Percentiles rank a stretch among this genome's conserved stretches.
phyloP scores from a whole-genome alignment of 2,329 filamentous ascomycete genomes.

The Pestalotiopsis sp. region DNA sequence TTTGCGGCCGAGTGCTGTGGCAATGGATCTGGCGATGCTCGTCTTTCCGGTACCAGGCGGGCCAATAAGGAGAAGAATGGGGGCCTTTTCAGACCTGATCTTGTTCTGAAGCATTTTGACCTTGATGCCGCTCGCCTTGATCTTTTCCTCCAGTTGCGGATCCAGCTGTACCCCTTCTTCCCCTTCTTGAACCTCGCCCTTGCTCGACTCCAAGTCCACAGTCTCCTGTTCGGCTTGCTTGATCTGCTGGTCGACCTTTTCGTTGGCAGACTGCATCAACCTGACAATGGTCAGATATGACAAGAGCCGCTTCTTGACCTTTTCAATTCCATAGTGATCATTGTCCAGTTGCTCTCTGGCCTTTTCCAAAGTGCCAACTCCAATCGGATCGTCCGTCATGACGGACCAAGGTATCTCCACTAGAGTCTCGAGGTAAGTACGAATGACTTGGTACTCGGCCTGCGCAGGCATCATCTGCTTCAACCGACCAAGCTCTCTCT shows the following conservation, averaged over 20 bases:
- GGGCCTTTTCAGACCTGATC: constrained; percentile 91
- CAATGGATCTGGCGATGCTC: constrained; percentile 89
- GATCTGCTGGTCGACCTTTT: constrained; percentile 80
- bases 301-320: constrained; percentile 93
- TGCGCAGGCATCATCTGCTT: constrained; percentile 96
- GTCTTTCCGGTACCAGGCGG: constrained; percentile 97
- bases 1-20: constrained; percentile 87
- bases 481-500: constrained; percentile 83
- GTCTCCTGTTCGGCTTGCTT: constrained; percentile 63
- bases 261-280: constrained; percentile 89
- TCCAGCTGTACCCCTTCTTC: constrained; percentile 32
- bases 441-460: constrained; percentile 91
- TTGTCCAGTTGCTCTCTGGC: constrained; percentile 91
- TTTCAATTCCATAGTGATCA: constrained; percentile 94
- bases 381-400: constrained; percentile 82
- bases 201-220: constrained; percentile 45
- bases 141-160: constrained; percentile 40
- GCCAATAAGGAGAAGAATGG: constrained; percentile 89
- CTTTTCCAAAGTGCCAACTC: constrained; percentile 73
- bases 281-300: constrained; percentile 97
- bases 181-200: constrained; percentile 33
- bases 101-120: constrained; percentile 78
- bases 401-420: constrained; percentile 92
- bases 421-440: constrained; percentile 92
- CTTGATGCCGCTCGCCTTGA: constrained; percentile 58